Evolutionary conservation across 2,329 filamentous ascomycete genomes (phyloP).

Genomic region (Geoglossum cookeanum): DNA sequence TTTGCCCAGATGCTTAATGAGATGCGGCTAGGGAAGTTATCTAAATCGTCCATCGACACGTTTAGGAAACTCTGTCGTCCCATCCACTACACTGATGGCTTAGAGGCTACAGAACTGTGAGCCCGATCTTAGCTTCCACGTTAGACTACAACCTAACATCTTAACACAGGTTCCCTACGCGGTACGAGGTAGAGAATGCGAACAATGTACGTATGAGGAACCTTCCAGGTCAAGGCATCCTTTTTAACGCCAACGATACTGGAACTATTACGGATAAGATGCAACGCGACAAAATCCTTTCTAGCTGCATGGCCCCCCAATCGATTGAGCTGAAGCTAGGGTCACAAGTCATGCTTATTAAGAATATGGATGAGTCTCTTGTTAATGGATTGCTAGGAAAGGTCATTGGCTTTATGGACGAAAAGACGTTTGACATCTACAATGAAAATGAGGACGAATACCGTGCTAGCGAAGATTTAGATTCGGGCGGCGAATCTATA

Average conservation of each 20-base stretch:
- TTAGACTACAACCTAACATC: conserved; percentile 11
- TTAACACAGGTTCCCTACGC: conserved; percentile 53
- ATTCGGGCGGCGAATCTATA: conserved; percentile 17
- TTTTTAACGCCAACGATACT: conserved; percentile 55
- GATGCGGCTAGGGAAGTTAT: conserved; percentile 78
- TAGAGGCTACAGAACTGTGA: conserved; percentile 70
- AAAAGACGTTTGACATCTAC: conserved; percentile 40
- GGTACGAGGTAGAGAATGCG: conserved; percentile 71
- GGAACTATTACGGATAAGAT: conserved; percentile 47
- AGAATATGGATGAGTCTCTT: conserved; percentile 84
- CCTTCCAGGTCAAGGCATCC: conserved; percentile 46
- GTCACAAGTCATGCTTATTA: conserved; percentile 98
- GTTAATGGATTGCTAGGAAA: conserved; percentile 90
- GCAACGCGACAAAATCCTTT: conserved; percentile 56
- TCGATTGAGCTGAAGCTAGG: conserved; percentile 67
- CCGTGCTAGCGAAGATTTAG: background rate
- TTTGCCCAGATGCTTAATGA: conserved; percentile 96
- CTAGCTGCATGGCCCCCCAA: conserved; percentile 86
- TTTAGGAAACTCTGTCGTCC: conserved; percentile 59
- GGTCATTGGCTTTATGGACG: conserved; percentile 62
- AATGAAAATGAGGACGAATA: conserved; percentile 35
- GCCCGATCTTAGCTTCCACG: conserved; percentile 11
- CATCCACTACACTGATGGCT: conserved; percentile 50
- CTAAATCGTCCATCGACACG: conserved; percentile 50
- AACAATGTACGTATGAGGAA: conserved; percentile 56